These are phyloP conservation scores for Komagataella populi DNA, from an alignment of 805 yeast species.

Conservation along the genomic window DNA sequence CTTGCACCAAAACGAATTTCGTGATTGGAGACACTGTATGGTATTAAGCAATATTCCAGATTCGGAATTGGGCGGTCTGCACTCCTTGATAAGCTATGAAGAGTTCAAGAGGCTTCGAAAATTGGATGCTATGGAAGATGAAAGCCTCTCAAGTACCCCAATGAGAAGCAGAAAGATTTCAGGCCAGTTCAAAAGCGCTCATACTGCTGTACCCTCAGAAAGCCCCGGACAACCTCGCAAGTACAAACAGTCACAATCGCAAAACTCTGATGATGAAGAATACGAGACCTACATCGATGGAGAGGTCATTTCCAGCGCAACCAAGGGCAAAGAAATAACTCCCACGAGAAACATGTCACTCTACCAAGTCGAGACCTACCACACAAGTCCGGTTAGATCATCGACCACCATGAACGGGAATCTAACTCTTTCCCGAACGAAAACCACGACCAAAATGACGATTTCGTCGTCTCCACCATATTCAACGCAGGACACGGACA, in stretches of 20 bases:
- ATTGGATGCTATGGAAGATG: conserved; percentile 18
- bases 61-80: conserved; percentile 52
- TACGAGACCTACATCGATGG: conserved; percentile 1
- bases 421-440: not conserved
- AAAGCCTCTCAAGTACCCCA: conserved; percentile 21
- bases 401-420: not conserved
- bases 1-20: conserved; percentile 86
- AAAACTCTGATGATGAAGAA: conserved; percentile 1
- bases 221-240: conserved; percentile 98
- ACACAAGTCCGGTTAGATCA: not conserved
- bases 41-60: conserved; percentile 57
- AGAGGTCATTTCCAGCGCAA: not conserved
- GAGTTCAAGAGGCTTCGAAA: conserved; percentile 42
- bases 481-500: not conserved
- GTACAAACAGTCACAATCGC: conserved; percentile 12
- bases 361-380: not conserved
- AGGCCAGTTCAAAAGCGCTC: conserved; percentile 48
- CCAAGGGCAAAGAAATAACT: not conserved
- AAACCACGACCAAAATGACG: conserved; percentile 2
- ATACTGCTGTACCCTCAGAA: conserved; percentile 74
- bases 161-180: conserved; percentile 60
- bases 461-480: conserved; percentile 2
- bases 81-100: conserved; percentile 47
- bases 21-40: conserved; percentile 95
- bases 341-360: not conserved